Percentiles rank a stretch among this genome's conserved stretches.
phyloP scores from a whole-genome alignment of 1,284 basidiomycete genomes.

The Leccinum pseudoinsigne region DNA sequence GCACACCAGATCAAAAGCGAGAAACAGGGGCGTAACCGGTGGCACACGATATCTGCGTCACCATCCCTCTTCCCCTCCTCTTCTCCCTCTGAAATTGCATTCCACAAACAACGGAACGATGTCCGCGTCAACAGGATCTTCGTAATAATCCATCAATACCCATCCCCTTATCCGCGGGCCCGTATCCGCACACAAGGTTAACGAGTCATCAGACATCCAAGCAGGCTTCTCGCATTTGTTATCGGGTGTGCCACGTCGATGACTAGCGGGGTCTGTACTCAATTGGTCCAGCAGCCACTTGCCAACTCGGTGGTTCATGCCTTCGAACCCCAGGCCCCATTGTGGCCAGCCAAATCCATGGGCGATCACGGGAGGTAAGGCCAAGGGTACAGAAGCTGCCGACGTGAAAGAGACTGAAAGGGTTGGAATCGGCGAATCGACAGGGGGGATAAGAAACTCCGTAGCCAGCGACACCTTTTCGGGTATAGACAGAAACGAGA shows the following conservation, averaged over 20 bases:
- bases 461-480: constrained; percentile 70
- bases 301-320: constrained; percentile 75
- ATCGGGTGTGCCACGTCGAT: neutral
- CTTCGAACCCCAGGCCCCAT: constrained; percentile 74
- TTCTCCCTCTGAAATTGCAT: constrained; percentile 65
- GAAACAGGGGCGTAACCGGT: neutral
- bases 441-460: constrained; percentile 48
- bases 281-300: constrained; percentile 66
- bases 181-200: neutral
- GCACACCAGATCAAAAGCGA: neutral
- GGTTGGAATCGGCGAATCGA: constrained; percentile 41
- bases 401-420: constrained; percentile 77
- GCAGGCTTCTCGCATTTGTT: neutral
- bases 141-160: constrained; percentile 72
- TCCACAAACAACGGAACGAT: constrained; percentile 72
- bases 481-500: constrained; percentile 73
- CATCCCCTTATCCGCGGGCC: constrained; percentile 49
- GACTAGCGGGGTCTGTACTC: constrained; percentile 17
- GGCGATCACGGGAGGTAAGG: constrained; percentile 71
- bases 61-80: constrained; percentile 49
- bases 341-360: constrained; percentile 80
- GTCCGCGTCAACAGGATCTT: constrained; percentile 48
- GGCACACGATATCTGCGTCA: neutral
- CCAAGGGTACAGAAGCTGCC: constrained; percentile 79
- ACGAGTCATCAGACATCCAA: neutral